phyloP scores from a whole-genome alignment of 768 basidiomycete species.

The Hypholoma fasciculare region DNA sequence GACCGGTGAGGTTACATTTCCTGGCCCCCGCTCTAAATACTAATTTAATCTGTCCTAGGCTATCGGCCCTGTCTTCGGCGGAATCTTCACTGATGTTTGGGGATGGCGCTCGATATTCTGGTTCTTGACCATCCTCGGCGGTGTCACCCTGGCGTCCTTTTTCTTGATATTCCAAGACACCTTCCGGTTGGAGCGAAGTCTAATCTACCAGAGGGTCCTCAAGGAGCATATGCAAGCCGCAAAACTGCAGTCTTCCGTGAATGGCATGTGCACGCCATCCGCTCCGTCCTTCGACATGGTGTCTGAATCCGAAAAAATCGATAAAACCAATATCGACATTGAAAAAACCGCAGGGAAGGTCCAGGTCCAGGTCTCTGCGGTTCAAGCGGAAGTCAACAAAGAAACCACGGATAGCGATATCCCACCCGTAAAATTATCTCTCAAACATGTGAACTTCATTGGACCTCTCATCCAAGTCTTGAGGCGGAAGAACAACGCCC shows the following conservation, averaged over 20 bases:
- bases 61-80: slow-evolving; percentile 72
- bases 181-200: slow-evolving; percentile 79
- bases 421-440: slow-evolving; percentile 39
- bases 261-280: background rate
- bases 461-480: slow-evolving; percentile 61
- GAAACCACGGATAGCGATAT: no score
- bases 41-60: slow-evolving; percentile 24
- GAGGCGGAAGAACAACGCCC: slow-evolving; percentile 63
- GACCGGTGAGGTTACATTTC: slow-evolving; percentile 42
- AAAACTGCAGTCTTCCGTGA: background rate
- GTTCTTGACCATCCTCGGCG: slow-evolving; percentile 70
- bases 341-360: slow-evolving; percentile 27
- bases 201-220: slow-evolving; percentile 73
- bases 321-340: slow-evolving; percentile 12
- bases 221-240: slow-evolving; percentile 35
- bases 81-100: slow-evolving; percentile 62
- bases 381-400: slow-evolving; percentile 4
- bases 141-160: slow-evolving; percentile 54
- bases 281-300: background rate
- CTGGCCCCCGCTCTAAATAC: background rate
- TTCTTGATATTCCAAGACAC: slow-evolving; percentile 77
- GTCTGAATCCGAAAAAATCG: background rate
- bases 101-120: slow-evolving; percentile 85
- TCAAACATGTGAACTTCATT: slow-evolving; percentile 77
- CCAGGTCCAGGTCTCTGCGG: slow-evolving; percentile 16